phyloP scores from a whole-genome alignment of 2,329 filamentous ascomycete species.

The Ascosphaera pollenicola region DNA sequence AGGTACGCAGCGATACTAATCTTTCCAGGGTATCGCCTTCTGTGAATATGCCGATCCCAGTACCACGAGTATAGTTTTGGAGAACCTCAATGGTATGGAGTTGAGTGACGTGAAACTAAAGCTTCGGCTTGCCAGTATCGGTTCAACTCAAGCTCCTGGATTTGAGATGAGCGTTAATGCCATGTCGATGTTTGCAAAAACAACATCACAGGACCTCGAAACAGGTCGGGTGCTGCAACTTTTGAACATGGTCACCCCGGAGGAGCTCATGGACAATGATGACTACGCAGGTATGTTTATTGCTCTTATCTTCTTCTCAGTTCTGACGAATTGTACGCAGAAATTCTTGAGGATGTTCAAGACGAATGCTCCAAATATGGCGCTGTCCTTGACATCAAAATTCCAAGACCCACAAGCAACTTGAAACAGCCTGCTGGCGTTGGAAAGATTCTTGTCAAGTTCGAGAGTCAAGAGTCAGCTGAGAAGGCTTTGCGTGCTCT shows the following conservation, averaged over 20 bases:
- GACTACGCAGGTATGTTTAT: conserved; percentile 65
- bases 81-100: conserved; percentile 82
- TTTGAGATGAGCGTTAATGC: conserved; percentile 93
- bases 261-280: conserved; percentile 81
- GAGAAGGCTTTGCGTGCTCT: conserved; percentile 72
- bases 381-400: conserved; percentile 65
- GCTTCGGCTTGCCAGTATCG: conserved; percentile 75
- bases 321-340: too few species aligned
- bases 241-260: conserved; percentile 94
- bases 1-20: background rate
- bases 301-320: background rate
- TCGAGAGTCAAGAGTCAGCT: conserved; percentile 53
- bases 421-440: conserved; percentile 71
- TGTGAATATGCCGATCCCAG: conserved; percentile 70
- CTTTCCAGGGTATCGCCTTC: conserved; percentile 66
- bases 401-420: conserved; percentile 67
- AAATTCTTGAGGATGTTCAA: conserved; percentile 86
- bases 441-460: conserved; percentile 97
- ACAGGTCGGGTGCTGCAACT: conserved; percentile 71
- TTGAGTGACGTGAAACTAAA: conserved; percentile 70
- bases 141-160: conserved; percentile 75
- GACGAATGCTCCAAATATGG: conserved; percentile 92
- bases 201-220: conserved; percentile 56
- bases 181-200: conserved; percentile 93
- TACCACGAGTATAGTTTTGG: conserved; percentile 62